Percentiles rank a stretch among this genome's conserved stretches.
These are phyloP conservation scores for Dimocarpus longan DNA, from an alignment of 345 rosid genomes.

Conservation along the genomic window DNA sequence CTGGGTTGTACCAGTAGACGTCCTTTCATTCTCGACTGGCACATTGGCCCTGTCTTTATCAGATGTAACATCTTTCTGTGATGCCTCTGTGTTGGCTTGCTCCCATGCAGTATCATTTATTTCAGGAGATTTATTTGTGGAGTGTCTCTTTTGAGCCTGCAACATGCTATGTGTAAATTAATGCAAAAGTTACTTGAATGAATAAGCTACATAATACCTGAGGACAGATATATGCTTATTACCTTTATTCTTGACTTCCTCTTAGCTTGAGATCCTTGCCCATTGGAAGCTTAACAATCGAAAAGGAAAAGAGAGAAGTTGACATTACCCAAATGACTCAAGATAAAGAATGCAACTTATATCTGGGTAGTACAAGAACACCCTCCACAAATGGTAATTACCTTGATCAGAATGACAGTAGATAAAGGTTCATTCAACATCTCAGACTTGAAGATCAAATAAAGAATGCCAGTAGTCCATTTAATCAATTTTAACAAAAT, in stretches of 20 bases:
- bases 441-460: constrained; percentile 12
- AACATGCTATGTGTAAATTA: constrained; percentile 27
- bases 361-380: neutral
- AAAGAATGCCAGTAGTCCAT: neutral
- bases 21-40: constrained; percentile 45
- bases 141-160: constrained; percentile 55
- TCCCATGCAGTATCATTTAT: constrained; percentile 39
- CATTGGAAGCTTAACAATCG: constrained; percentile 55
- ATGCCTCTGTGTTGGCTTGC: constrained; percentile 32
- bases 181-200: constrained; percentile 6
- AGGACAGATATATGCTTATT: constrained; percentile 20
- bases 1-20: constrained; percentile 34
- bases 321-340: constrained; percentile 10
- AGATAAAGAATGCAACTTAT: neutral
- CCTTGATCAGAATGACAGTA: neutral
- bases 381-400: constrained; percentile 1
- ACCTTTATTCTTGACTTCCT: constrained; percentile 73
- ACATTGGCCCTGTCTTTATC: constrained; percentile 34
- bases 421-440: neutral
- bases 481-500: constrained; percentile 12
- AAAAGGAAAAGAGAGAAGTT: constrained; percentile 18
- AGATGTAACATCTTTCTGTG: constrained; percentile 39
- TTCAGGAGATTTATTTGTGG: constrained; percentile 43
- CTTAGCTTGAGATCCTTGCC: constrained; percentile 73
- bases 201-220: constrained; percentile 13